Evolutionary conservation across 2,329 filamentous ascomycete species (phyloP).

Genomic region (Scedosporium apiospermum): DNA sequence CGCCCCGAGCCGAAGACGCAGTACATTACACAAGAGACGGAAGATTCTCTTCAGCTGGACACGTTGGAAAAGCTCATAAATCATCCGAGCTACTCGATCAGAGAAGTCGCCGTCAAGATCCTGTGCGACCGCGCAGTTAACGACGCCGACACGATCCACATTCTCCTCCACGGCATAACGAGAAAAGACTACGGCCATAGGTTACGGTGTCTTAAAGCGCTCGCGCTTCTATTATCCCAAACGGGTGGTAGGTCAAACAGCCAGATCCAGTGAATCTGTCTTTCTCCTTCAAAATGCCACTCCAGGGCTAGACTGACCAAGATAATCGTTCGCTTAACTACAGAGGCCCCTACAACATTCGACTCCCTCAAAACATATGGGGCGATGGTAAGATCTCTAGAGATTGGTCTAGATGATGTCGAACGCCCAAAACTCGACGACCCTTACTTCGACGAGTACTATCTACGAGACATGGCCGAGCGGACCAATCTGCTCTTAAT

Average conservation of each 20-base stretch:
- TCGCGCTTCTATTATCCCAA: conserved; percentile 42
- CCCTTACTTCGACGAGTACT: conserved; percentile 52
- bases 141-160: conserved; percentile 39
- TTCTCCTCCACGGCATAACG: conserved; percentile 49
- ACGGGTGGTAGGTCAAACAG: conserved; percentile 18
- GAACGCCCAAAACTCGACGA: conserved; percentile 43
- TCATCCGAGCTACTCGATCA: conserved; percentile 64
- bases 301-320: neutral
- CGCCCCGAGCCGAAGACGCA: conserved; percentile 55
- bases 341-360: conserved; percentile 35
- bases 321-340: neutral
- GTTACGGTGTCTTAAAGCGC: conserved; percentile 44
- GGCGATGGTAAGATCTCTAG: conserved; percentile 51
- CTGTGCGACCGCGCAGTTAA: conserved; percentile 49
- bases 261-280: neutral
- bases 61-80: conserved; percentile 59
- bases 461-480: conserved; percentile 51
- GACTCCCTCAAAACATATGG: conserved; percentile 41
- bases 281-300: neutral
- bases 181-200: conserved; percentile 49
- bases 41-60: conserved; percentile 57
- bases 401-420: conserved; percentile 42
- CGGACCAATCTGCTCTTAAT: conserved; percentile 50
- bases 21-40: conserved; percentile 66
- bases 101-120: conserved; percentile 56